Base-by-base conservation (phyloP, 306 rosid genomes). In the Begonia loranthoides region DNA sequence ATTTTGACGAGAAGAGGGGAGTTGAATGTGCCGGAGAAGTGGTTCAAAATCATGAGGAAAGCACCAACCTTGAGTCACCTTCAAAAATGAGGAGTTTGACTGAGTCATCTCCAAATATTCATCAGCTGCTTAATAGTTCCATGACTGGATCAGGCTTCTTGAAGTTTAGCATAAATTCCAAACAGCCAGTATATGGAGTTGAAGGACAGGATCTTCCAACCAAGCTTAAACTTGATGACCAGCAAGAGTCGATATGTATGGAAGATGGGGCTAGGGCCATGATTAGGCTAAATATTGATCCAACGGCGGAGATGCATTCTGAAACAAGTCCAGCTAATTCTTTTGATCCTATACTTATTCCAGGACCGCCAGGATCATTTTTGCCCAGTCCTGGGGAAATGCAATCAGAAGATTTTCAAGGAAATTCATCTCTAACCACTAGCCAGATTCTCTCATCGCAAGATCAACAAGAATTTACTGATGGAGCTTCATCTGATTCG, bases 341-440 rank as follows among this genome's bases (percentile, higher is more conserved):
- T 22, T 70, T 64, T 6, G 80, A 78, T 59, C 84, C 80, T 45
- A 74, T 78, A 57, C 73, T 75, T 38, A 78, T 78, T 33, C 84
- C 84, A 0, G 84, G 84, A 66, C 84, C 84, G 19, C 84, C 84
- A 19, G 84, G 84, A 56, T 78, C 84, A 49, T 78, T 70, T 59
- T 62, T 78, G 62, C 84, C 84, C 0, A 78, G 80, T 54, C 84
- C 80, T 52, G 58, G 84, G 52, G 84, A 65, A 34, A 71, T 71
- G 76, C 66, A 70, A 12, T 78, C 77, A n/a, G 78, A 74, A 24
- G 80, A 78, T 44, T 71, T 70, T 62, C 78, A 59, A 65, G 84
- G 75, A 60, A 78, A 71, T 53, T 78, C 84, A 10, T 78, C 84
- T 4, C 57, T 78, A 54, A 74, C 78, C 70, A 59, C 71, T 14